Base-by-base conservation (phyloP, 2,329 filamentous ascomycete species). In the Aspergillus sclerotialis region DNA sequence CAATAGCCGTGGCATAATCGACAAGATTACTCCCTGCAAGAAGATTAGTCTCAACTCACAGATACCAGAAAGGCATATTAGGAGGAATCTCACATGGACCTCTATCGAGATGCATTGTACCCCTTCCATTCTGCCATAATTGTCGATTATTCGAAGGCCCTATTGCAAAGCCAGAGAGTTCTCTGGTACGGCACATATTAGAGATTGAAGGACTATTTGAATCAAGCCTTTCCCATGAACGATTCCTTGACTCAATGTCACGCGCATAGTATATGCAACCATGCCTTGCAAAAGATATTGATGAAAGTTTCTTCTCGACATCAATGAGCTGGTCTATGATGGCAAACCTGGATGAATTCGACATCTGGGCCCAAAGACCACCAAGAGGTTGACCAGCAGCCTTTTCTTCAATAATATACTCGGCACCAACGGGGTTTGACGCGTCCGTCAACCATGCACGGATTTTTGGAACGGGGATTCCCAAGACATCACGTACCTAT, bases 331-430 rank as follows among this genome's bases (percentile, higher is more conserved):
- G 42, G 10, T 27, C 41, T 4, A 53, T 44, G 25, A 57, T 21
- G 35, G 40, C 28, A 2, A 53, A 33, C 39, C 54, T 51, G 26
- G 36, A 30, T 33, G 49, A 30, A 30, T 39, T 45, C 35, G 44
- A 23, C 50, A 45, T 56, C 7, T 50, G 35, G 35, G 43, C 33
- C 55, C 52, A 61, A 18, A 58, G 39, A 29, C 38, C 49, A 5
- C 52, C 44, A 15, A 60, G 50, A 19, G 40, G 41, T 26, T 47
- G 37, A 23, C 58, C 53, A 13, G 31, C 25, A 14, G 52, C 46
- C 44, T 56, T 60, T 30, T 60, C 53, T 35, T 47, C 33, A 28
- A 57, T 42, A 25, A 60, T 54, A 43, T 46, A 50, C 21, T 53
- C 46, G 2, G 49, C 46, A 17, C 35, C 32, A 3, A 49, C 48